Percentiles rank a stretch among this genome's conserved stretches.
phyloP scores from a whole-genome alignment of 1,139 yeast genomes.

The Debaryomyces fabryi region DNA sequence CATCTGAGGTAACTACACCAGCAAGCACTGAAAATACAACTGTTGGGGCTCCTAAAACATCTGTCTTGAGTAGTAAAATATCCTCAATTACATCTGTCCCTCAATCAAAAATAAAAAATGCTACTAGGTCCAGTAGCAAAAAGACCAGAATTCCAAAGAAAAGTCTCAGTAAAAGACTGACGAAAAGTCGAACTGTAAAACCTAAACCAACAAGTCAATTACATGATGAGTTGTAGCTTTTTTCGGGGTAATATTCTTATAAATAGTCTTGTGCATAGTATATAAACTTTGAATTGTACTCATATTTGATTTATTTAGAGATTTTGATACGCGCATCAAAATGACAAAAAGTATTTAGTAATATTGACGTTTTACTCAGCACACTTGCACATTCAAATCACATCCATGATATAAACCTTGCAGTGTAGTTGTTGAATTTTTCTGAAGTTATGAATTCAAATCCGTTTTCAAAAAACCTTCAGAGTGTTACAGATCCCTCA shows the following conservation, averaged over 20 bases:
- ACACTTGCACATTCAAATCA: not conserved
- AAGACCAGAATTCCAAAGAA: not conserved
- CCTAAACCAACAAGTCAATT: constrained; percentile 1
- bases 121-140: not conserved
- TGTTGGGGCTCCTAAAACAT: not conserved
- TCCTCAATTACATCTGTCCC: not conserved
- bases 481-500: constrained; percentile 61
- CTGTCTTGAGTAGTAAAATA: not conserved
- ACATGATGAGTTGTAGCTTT: constrained; percentile 8
- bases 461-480: constrained; percentile 19
- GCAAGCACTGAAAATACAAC: not conserved
- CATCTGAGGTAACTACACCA: not conserved
- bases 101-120: not conserved
- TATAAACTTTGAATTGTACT: not conserved
- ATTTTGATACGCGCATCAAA: constrained; percentile 5
- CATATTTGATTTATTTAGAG: not conserved
- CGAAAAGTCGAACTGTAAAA: not conserved
- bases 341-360: not conserved
- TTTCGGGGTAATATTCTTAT: not conserved
- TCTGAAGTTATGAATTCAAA: constrained; percentile 14
- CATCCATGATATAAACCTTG: not conserved
- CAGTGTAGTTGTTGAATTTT: not conserved
- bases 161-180: constrained; percentile 1
- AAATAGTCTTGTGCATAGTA: constrained; percentile 1
- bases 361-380: not conserved